Conservation (phyloP, 306 rosid species). For the Ceratonia siliqua region DNA sequence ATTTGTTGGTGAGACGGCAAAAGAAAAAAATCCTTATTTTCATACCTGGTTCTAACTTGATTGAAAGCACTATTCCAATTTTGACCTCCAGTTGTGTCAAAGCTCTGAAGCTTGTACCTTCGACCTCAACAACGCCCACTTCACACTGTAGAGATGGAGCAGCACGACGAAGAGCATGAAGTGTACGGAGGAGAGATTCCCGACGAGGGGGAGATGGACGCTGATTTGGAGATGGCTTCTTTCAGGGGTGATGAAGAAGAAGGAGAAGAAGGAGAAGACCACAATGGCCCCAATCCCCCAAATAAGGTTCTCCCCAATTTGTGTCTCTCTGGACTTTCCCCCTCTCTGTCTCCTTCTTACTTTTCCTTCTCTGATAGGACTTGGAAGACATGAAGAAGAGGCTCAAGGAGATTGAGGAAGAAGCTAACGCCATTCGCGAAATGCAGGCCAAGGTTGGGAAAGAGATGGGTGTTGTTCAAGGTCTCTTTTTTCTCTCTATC, state of each 20-base stretch:
- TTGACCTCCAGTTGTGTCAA: too few species aligned
- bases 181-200: slow-evolving; percentile 77
- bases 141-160: slow-evolving; percentile 48
- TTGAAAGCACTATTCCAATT: too few species aligned
- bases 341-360: background rate
- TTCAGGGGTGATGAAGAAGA: slow-evolving; percentile 51
- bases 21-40: too few species aligned
- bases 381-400: slow-evolving; percentile 99
- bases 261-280: slow-evolving; percentile 49
- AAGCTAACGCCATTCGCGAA: slow-evolving; percentile 94
- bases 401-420: slow-evolving; percentile 97
- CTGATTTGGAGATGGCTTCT: too few species aligned
- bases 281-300: slow-evolving; percentile 44
- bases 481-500: slow-evolving; percentile 25
- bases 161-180: slow-evolving; percentile 62
- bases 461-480: slow-evolving; percentile 98
- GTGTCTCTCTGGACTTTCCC: background rate
- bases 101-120: too few species aligned
- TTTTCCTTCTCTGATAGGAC: slow-evolving; percentile 48
- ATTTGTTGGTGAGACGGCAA: too few species aligned
- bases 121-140: too few species aligned
- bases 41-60: too few species aligned
- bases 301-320: slow-evolving; percentile 42
- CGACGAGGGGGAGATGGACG: slow-evolving; percentile 65
- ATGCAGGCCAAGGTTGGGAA: slow-evolving; percentile 99